Conservation (phyloP, 352 stramenopile species). For the Globisporangium irregulare region DNA sequence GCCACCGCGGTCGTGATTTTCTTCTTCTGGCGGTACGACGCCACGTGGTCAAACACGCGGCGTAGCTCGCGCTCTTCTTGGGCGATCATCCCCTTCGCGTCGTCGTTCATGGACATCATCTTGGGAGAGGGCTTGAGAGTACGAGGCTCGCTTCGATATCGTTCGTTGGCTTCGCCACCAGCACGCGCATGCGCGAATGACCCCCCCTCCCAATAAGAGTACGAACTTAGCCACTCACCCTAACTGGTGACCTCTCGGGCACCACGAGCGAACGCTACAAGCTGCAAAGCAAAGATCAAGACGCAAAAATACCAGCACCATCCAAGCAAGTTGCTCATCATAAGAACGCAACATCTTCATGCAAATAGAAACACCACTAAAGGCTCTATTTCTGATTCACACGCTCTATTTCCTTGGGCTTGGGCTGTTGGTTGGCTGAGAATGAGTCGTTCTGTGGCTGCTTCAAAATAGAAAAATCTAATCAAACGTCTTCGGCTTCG, state of each 20-base stretch:
- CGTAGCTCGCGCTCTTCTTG: conserved; percentile 95
- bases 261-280: not conserved
- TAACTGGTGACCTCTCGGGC: not conserved
- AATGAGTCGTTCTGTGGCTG: not conserved
- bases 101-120: conserved; percentile 76
- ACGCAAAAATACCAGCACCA: not conserved
- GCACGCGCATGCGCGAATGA: conserved; percentile 10
- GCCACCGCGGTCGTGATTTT: conserved; percentile 45
- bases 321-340: not conserved
- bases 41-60: conserved; percentile 93
- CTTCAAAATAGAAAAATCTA: conserved; percentile 6
- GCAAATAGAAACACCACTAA: not conserved
- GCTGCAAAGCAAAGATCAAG: not conserved
- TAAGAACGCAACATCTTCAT: not conserved
- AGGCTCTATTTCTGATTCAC: not conserved
- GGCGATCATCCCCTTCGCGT: conserved; percentile 86
- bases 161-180: conserved; percentile 1
- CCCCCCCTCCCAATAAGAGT: not conserved
- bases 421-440: not conserved
- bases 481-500: conserved; percentile 43
- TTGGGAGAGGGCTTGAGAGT: not conserved
- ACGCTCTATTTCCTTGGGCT: not conserved
- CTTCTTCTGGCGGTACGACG: conserved; percentile 89
- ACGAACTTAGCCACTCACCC: not conserved
- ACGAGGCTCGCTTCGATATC: not conserved